These are phyloP conservation scores for Aegilops tauschii DNA, from an alignment of 176 grass and related monocot species.

Conservation along the genomic window DNA sequence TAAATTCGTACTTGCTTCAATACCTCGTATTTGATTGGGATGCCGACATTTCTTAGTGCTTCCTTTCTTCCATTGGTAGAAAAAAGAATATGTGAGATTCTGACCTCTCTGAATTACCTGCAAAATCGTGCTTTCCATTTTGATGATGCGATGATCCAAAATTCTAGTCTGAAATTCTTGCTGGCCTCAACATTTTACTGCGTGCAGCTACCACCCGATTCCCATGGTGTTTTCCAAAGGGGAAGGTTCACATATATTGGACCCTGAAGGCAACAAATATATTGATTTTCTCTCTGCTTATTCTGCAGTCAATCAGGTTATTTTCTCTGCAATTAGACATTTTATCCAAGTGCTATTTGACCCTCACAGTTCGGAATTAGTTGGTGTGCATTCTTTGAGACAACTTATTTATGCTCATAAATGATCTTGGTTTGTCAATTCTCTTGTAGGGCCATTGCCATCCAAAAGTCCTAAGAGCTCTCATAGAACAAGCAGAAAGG, in stretches of 20 bases:
- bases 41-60: neutral
- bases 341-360: neutral
- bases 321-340: neutral
- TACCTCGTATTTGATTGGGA: neutral
- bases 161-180: neutral
- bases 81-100: neutral
- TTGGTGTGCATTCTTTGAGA: neutral
- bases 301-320: constrained; percentile 95
- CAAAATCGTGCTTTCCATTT: neutral
- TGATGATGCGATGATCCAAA: neutral
- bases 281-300: constrained; percentile 95
- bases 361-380: neutral
- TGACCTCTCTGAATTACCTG: neutral
- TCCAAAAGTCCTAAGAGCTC: constrained; percentile 78
- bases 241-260: constrained; percentile 70
- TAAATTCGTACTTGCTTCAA: neutral
- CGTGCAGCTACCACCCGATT: constrained; percentile 87
- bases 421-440: neutral
- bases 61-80: neutral
- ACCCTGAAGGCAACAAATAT: constrained; percentile 98
- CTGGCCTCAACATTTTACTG: neutral
- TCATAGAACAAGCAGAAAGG: constrained; percentile 79
- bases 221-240: constrained; percentile 91
- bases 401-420: neutral
- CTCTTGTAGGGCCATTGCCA: constrained; percentile 79